Conservation (phyloP, 1,284 basidiomycete genomes). For the Austroboletus niveus region DNA sequence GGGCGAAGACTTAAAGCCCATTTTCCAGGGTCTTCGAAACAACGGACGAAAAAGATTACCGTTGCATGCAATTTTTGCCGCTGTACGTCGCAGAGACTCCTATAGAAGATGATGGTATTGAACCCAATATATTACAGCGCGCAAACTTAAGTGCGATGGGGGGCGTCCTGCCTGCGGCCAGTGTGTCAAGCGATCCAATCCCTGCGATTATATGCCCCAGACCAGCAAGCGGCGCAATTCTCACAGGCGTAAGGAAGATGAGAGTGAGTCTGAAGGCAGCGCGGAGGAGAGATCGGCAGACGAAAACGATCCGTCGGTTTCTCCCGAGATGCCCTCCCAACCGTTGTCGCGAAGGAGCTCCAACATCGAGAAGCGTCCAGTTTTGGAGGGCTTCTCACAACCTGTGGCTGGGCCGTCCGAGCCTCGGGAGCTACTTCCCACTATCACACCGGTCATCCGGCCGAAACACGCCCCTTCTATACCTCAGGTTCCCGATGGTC, state of each 20-base stretch:
- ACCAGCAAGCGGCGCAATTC: conserved; percentile 63
- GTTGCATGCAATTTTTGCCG: conserved; percentile 85
- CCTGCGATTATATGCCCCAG: conserved; percentile 77
- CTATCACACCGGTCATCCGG: conserved; percentile 26
- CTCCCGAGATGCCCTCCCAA: conserved; percentile 59
- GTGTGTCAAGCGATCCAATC: conserved; percentile 69
- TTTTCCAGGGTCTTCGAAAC: conserved; percentile 43
- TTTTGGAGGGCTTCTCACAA: conserved; percentile 33
- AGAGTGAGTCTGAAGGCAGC: conserved; percentile 64
- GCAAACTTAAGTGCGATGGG: conserved; percentile 82
- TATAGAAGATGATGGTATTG: conserved; percentile 17
- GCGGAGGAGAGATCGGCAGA: conserved; percentile 57
- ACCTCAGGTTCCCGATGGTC: conserved; percentile 30
- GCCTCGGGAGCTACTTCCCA: conserved; percentile 30
- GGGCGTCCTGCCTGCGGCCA: conserved; percentile 75
- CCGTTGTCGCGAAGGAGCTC: conserved; percentile 59
- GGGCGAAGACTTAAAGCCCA: conserved; percentile 4
- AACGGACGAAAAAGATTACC: conserved; percentile 75
- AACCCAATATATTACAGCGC: conserved; percentile 45
- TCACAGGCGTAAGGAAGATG: conserved; percentile 55
- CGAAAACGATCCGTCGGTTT: conserved; percentile 60
- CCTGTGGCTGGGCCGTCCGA: conserved; percentile 35
- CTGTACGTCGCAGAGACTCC: conserved; percentile 48
- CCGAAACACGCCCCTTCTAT: conserved; percentile 29
- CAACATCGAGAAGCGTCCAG: conserved; percentile 50